Base-by-base conservation (phyloP, 257 asterid species). In the Schizonepeta tenuifolia region DNA sequence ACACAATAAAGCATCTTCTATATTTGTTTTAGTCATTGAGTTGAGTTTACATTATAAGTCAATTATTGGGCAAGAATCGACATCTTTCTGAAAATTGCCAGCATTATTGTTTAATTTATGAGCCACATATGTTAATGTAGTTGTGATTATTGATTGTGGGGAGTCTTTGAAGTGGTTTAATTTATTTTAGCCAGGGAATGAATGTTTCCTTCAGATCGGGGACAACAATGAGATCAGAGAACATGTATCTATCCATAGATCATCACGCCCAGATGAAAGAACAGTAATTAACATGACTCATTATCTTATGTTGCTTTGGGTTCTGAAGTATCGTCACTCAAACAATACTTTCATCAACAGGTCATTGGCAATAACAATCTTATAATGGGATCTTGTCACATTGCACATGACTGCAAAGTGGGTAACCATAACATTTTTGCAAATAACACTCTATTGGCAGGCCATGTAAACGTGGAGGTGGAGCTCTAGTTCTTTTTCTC, bases 341-440 rank as follows among this genome's bases (percentile, higher is more conserved):
- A 33, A 70, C 69, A 40, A 61, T 70, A 26, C 18, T 43, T 65
- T 60, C 61, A 43, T 80, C 59, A 72, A 69, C 89, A 94, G 99
- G 86, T 91, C 36, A 87, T 94, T 66, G 99, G 98, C 8, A 83
- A 86, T 77, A 82, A 77, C 84, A 94, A 94, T 84, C 96, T 91
- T 75, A 91, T 94, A 38, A 91, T 94, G 97, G 96, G 98, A 71
- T 89, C 93, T 65, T 94, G 97, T 76, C 98, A 94, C 85, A 88
- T 94, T 33, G 99, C 99, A 67, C 98, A 94, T 63, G 99, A 91
- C 83, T 89, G 98, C 91, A 88, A 89, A 77, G 89, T 91, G 83
- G 93, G 98, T 53, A 81, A 79, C 78, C 75, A 80, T 78, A 91
- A 88, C 75, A 88, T 91, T 83, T 83, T 94, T 70, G 99, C 98